Evolutionary conservation across 306 rosid species (phyloP).

Genomic region (Rosa chinensis): DNA sequence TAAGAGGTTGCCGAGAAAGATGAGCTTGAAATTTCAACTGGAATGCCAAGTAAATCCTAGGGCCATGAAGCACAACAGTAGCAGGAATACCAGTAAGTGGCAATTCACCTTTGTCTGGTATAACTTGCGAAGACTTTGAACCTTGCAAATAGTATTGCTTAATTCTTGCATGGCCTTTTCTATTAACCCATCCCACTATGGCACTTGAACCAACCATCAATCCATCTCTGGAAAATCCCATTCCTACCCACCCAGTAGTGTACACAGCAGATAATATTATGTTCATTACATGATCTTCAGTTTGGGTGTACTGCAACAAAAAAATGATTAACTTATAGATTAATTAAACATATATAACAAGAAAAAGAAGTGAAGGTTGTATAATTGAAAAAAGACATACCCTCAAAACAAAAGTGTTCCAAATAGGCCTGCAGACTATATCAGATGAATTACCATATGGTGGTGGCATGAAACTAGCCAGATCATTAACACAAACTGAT

Average conservation of each 20-base stretch:
- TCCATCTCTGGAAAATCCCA: conserved; percentile 86
- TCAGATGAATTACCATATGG: conserved; percentile 72
- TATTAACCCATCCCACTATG: conserved; percentile 87
- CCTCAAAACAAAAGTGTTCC: conserved; percentile 86
- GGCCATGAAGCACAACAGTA: conserved; percentile 79
- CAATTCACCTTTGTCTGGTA: conserved; percentile 81
- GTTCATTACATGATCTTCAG: conserved; percentile 59
- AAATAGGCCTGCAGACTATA: conserved; percentile 69
- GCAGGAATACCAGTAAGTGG: conserved; percentile 86
- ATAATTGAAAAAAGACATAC: conserved; percentile 38
- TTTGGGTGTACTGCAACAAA: conserved; percentile 66
- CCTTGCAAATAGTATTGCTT: conserved; percentile 85
- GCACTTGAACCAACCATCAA: conserved; percentile 98
- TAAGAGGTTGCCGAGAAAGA: conserved; percentile 66
- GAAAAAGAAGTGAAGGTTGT: background rate
- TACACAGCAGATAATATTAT: conserved; percentile 81
- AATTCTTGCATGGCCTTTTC: conserved; percentile 79
- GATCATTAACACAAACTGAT: conserved; percentile 50
- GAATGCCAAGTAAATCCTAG: conserved; percentile 85
- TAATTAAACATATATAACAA: background rate
- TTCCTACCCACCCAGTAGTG: conserved; percentile 95
- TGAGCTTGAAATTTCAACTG: conserved; percentile 62
- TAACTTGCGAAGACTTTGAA: conserved; percentile 57
- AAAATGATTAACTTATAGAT: background rate
- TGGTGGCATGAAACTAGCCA: conserved; percentile 75